Evolutionary conservation across 345 rosid species (phyloP), one percentile per base, ranked within the genome.

Genomic region (Microthlaspi erraticum): DNA sequence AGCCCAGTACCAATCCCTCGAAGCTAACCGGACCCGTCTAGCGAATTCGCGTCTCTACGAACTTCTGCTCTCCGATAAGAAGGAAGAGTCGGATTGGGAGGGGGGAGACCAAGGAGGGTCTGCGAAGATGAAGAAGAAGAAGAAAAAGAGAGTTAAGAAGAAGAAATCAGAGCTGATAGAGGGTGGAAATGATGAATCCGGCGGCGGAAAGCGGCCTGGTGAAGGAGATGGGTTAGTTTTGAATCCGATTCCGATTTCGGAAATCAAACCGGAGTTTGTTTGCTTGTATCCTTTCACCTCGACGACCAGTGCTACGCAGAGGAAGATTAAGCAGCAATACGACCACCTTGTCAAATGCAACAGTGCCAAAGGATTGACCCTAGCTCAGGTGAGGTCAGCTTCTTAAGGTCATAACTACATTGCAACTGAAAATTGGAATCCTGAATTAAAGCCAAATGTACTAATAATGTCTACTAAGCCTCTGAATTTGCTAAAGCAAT

Each of bases 261-360:
- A 76, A 78, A 59, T 38, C 33, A 84, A 83, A 62, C 86, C 90
- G 39, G 91, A 86, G 44, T 55, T 90, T 74, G 85, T 88, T 46
- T 89, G 95, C 72, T 63, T 86, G 41, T 92, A 85, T 73, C 98
- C 96, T 7, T 85, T 90, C 58, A 92, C 96, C 2, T 86, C 96
- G 7, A 81, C 89, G 34, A 78, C 86, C 55, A 92, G 98, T 72
- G 92, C 96, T 6, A 92, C 89, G 8, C 98, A 92, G 83, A 90
- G 94, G 87, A 90, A 86, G 86, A 92, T 92, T 74, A 92, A 92
- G 81, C 95, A 83, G 70, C 95, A 88, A 48, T 92, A 86, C 63
- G 95, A 86, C 70, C 86, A 85, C 57, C 87, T 92, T 51, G 91
- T 92, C 19, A 83, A 83, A 83, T 86, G 87, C 70, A 81, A 85